Percentiles rank a stretch among this genome's conserved stretches.
Conservation (phyloP, 139 green algal species). For the Chlorella sp. region DNA sequence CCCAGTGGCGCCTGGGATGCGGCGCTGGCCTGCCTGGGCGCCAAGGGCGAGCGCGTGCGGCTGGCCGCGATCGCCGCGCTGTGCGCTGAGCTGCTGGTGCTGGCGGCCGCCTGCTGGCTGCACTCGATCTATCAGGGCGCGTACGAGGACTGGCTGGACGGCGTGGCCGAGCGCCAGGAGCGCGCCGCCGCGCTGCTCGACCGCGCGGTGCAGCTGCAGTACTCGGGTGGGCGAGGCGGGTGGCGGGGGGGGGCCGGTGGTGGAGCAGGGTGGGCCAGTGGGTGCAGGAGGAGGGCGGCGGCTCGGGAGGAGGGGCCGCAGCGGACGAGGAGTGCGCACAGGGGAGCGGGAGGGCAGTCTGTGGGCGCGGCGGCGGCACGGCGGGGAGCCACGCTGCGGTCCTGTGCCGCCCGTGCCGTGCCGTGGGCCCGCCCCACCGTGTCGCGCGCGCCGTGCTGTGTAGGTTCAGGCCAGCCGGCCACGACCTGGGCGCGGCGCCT, state of each 20-base stretch:
- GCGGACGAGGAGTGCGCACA: too few species aligned
- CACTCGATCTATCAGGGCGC: conserved; percentile 7
- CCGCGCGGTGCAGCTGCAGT: background rate
- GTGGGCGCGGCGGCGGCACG: too few species aligned
- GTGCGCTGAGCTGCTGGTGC: conserved; percentile 7
- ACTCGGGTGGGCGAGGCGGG: conserved; percentile 1
- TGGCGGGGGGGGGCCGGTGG: too few species aligned
- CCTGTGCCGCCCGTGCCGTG: too few species aligned
- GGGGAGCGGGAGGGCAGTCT: background rate
- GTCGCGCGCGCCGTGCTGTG: background rate
- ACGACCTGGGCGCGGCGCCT: background rate
- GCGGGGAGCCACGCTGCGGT: too few species aligned
- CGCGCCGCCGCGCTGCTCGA: background rate
- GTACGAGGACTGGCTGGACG: conserved; percentile 13
- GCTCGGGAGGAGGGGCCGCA: too few species aligned
- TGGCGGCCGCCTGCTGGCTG: conserved; percentile 24
- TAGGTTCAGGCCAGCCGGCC: background rate
- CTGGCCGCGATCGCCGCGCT: conserved; percentile 2
- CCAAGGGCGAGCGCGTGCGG: background rate
- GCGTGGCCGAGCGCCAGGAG: conserved; percentile 1
- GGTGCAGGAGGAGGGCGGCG: too few species aligned
- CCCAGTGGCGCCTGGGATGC: conserved; percentile 5
- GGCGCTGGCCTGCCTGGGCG: background rate
- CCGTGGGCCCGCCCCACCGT: too few species aligned
- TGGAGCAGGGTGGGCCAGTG: too few species aligned